Percentiles rank a stretch among this genome's conserved stretches.
phyloP scores from a whole-genome alignment of 176 grass and related monocot genomes.

The Cenchrus purpureus region DNA sequence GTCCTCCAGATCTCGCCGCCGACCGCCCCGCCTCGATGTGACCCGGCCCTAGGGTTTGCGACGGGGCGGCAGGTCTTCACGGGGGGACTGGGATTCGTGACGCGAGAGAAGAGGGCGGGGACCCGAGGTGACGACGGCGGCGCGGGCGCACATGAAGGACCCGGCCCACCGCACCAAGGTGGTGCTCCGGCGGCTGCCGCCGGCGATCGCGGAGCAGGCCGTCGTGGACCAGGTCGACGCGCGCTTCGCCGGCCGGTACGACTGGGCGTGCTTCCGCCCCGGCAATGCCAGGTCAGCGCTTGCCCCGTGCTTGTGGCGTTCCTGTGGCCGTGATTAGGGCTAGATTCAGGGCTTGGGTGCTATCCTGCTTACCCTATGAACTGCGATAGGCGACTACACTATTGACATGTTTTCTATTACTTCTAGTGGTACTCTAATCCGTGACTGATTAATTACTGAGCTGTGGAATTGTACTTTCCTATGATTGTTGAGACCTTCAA shows the following conservation, averaged over 20 bases:
- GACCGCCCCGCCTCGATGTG: constrained; percentile 44
- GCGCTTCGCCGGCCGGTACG: constrained; percentile 83
- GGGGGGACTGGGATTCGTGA: not conserved
- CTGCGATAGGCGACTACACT: not conserved
- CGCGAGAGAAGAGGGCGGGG: not conserved
- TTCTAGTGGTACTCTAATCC: not conserved
- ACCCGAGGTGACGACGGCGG: constrained; percentile 11
- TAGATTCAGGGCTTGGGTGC: not conserved
- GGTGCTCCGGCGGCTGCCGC: constrained; percentile 85
- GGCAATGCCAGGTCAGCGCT: constrained; percentile 75
- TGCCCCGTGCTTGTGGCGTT: not conserved
- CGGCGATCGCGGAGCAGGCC: constrained; percentile 71
- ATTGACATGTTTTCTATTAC: not conserved
- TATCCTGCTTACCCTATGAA: constrained; percentile 23
- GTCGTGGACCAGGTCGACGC: constrained; percentile 93
- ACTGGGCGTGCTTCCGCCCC: constrained; percentile 81
- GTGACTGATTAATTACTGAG: constrained; percentile 3
- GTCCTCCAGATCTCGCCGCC: constrained; percentile 45
- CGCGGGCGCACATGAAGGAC: constrained; percentile 77
- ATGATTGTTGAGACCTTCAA: not conserved
- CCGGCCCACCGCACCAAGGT: constrained; percentile 82
- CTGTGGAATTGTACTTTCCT: constrained; percentile 1
- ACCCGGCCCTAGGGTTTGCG: constrained; percentile 53
- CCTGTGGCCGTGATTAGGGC: not conserved
- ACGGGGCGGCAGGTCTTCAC: not conserved